Evolutionary conservation across 768 basidiomycete species (phyloP), one percentile per base, ranked within the genome.

Genomic region (Mycena olivaceomarginata): DNA sequence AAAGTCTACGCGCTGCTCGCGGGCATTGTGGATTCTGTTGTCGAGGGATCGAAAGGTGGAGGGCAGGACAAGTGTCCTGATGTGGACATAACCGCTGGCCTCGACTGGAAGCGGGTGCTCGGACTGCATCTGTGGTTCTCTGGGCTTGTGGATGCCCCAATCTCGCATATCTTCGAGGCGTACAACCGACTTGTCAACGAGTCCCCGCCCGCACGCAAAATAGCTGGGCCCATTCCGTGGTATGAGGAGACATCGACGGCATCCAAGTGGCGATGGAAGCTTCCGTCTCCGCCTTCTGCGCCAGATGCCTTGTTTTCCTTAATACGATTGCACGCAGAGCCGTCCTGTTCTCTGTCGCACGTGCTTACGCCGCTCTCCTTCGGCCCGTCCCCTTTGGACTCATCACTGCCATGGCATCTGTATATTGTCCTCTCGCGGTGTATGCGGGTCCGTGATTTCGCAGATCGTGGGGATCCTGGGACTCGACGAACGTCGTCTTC

Each of bases 41-140:
- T 94, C 12, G 88, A 91, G 59, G 92, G 90, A 41, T 90, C 88
- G 66, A 88, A 85, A 76, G 90, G 91, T 4, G 87, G 88, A 39
- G 92, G 91, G 20, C 80, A 90, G 31, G 85, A 85, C 78, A 91
- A 90, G 62, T 89, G 89, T 82, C 83, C 87, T 15, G 93, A 94
- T 71, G 82, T 96, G 39, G 87, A 92, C 71, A 87, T 98, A 6
- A 88, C 92, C 20, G 87, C 93, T 68, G 95, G 92, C 0, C 85
- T 99, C 69, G 98, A 98, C 83, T 99, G 98, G 98, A 98, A 97
- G 84, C 92, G 97, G 22, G 94, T 94, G 0, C 96, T 99, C 82
- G 98, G 96, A 3, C 86, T 99, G 59, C 94, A 94, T 76, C 86
- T 99, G 43, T 99, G 98, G 98, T 99, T 94, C 83, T 93, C 93